phyloP scores from a whole-genome alignment of 2,329 filamentous ascomycete species.

The Metarhizium brunneum region DNA sequence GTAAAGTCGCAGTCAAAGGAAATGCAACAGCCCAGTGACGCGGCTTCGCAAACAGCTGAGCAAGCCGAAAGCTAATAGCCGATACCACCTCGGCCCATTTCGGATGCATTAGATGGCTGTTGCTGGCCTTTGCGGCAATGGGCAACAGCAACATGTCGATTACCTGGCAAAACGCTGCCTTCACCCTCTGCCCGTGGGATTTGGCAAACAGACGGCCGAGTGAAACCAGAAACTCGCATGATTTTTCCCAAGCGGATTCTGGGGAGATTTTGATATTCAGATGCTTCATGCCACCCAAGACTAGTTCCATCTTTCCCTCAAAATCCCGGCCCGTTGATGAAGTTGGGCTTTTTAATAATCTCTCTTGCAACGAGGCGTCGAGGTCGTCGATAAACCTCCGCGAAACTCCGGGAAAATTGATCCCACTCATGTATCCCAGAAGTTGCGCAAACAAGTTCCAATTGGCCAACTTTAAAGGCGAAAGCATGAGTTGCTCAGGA shows the following conservation, averaged over 20 bases:
- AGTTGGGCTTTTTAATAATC: conserved; percentile 58
- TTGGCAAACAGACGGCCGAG: conserved; percentile 75
- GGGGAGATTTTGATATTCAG: conserved; percentile 67
- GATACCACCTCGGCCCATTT: conserved; percentile 84
- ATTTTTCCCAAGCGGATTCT: conserved; percentile 69
- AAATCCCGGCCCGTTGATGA: conserved; percentile 49
- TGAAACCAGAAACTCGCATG: conserved; percentile 79
- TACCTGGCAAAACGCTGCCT: conserved; percentile 89
- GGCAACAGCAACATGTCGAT: conserved; percentile 80
- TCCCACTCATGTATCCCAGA: conserved; percentile 90
- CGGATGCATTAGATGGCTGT: conserved; percentile 65
- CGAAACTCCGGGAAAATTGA: conserved; percentile 79
- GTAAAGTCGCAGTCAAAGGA: conserved; percentile 73
- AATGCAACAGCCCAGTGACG: conserved; percentile 88
- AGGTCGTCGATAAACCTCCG: conserved; percentile 75
- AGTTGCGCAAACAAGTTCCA: conserved; percentile 92
- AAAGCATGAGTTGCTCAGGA: conserved; percentile 67
- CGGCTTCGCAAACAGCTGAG: conserved; percentile 81
- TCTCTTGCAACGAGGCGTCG: conserved; percentile 66
- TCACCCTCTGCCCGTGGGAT: conserved; percentile 81
- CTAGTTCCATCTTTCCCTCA: conserved; percentile 76
- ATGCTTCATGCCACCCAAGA: conserved; percentile 87
- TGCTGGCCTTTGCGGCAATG: conserved; percentile 70
- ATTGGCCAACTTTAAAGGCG: conserved; percentile 80
- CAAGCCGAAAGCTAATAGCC: conserved; percentile 66